Evolutionary conservation across 805 yeast species (phyloP).

Genomic region (Schwanniomyces polymorphus): DNA sequence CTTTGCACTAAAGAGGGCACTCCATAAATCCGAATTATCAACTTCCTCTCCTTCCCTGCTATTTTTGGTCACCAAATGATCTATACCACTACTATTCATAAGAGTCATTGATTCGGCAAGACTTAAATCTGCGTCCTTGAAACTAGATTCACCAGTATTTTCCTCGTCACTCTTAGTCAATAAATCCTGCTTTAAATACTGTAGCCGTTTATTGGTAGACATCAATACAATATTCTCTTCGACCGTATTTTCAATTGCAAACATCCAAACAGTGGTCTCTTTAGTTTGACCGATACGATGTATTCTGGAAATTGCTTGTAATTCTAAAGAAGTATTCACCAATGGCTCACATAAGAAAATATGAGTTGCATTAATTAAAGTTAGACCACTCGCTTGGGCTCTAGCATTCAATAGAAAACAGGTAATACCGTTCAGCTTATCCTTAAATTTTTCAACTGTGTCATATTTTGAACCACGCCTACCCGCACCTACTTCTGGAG

Average conservation of each 20-base stretch:
- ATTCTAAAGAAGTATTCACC: conserved; percentile 80
- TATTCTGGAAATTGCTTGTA: conserved; percentile 89
- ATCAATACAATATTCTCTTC: conserved; percentile 83
- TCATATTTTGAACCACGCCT: conserved; percentile 26
- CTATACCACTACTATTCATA: conserved; percentile 49
- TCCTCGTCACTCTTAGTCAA: conserved; percentile 3
- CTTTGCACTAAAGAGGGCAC: conserved; percentile 49
- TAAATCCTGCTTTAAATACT: conserved; percentile 25
- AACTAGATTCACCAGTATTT: conserved; percentile 1
- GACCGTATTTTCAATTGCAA: conserved; percentile 77
- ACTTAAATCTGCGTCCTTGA: conserved; percentile 32
- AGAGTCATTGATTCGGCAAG: conserved; percentile 56
- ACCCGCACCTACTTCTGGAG: conserved; percentile 31
- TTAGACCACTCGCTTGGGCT: conserved; percentile 88
- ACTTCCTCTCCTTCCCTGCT: conserved; percentile 59
- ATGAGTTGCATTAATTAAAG: conserved; percentile 88
- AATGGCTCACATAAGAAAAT: conserved; percentile 92
- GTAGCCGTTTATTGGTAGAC: conserved; percentile 60
- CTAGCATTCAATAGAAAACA: conserved; percentile 85
- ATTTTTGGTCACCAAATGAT: conserved; percentile 44
- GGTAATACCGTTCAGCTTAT: conserved; percentile 57
- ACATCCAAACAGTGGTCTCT: conserved; percentile 90
- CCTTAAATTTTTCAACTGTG: conserved; percentile 61
- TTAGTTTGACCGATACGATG: conserved; percentile 88
- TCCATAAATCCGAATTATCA: conserved; percentile 59